Percentiles rank a stretch among this genome's conserved stretches.
These are phyloP conservation scores for Alternaria metachromatica DNA, from an alignment of 2,329 filamentous ascomycete genomes.

Conservation along the genomic window DNA sequence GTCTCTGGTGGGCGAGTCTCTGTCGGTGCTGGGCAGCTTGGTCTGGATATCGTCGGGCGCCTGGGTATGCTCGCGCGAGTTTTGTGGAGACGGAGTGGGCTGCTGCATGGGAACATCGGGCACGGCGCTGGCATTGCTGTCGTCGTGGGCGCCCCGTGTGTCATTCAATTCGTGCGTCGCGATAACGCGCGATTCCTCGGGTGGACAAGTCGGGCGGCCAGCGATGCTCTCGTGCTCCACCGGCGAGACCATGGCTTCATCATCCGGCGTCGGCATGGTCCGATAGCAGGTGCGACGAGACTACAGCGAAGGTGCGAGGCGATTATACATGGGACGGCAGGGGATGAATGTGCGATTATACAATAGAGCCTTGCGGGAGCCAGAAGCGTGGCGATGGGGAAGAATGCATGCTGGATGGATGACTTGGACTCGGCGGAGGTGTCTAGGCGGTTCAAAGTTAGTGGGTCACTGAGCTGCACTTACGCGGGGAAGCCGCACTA, in stretches of 20 bases:
- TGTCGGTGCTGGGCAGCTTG: conserved; percentile 41
- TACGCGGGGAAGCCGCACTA: conserved; percentile 37
- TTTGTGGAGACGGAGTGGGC: conserved; percentile 46
- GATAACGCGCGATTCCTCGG: conserved; percentile 49
- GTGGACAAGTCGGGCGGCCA: conserved; percentile 58
- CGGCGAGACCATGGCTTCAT: conserved; percentile 48
- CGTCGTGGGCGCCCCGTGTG: conserved; percentile 23
- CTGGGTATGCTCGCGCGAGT: conserved; percentile 25
- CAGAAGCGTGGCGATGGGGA: conserved; percentile 16
- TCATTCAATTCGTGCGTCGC: conserved; percentile 41
- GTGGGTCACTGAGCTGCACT: conserved; percentile 26
- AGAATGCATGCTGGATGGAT: conserved; percentile 14
- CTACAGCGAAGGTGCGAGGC: conserved; percentile 23
- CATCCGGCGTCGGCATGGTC: conserved; percentile 60
- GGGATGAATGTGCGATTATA: conserved; percentile 14
- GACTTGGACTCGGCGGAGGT: conserved; percentile 23
- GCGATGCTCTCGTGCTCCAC: conserved; percentile 52
- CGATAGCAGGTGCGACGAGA: conserved; percentile 33
- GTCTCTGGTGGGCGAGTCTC: conserved; percentile 45
- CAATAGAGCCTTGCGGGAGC: conserved; percentile 9
- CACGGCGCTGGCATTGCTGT: conserved; percentile 22
- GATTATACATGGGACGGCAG: conserved; percentile 28
- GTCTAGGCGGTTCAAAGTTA: conserved; percentile 20
- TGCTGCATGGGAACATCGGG: conserved; percentile 37
- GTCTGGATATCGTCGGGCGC: conserved; percentile 28